A percentile compares a stretch with the other conserved stretches of the same genome.
These are phyloP conservation scores for Citrus glauca DNA, from an alignment of 345 rosid species.

Conservation along the genomic window DNA sequence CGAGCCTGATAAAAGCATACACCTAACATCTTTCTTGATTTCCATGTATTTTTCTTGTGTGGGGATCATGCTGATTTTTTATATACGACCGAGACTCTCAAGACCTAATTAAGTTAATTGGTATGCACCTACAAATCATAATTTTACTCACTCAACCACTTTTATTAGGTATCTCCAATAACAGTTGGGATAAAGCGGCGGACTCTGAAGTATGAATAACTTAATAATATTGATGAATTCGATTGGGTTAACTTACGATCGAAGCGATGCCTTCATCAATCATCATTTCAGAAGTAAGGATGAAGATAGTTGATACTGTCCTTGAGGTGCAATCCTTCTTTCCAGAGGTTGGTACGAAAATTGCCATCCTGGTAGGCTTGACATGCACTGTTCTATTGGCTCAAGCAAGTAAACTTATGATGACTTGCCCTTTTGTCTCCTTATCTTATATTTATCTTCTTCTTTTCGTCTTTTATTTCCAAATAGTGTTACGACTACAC, in stretches of 20 bases:
- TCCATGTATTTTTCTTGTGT: too few species aligned
- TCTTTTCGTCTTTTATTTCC: not conserved
- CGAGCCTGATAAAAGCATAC: too few species aligned
- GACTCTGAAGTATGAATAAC: not conserved
- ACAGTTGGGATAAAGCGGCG: not conserved
- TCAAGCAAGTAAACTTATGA: not conserved
- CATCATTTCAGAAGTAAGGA: conserved; percentile 9
- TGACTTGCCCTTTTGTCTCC: not conserved
- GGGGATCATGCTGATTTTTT: not conserved
- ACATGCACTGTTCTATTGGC: not conserved
- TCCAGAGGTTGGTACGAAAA: not conserved
- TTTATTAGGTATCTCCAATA: not conserved
- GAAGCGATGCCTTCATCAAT: conserved; percentile 23
- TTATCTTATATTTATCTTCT: not conserved
- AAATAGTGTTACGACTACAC: not conserved
- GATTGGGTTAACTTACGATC: conserved; percentile 14
- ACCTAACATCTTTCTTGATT: not conserved
- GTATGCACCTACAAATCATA: not conserved
- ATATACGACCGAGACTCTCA: not conserved
- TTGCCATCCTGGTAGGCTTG: not conserved
- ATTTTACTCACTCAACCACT: not conserved
- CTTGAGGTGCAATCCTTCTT: conserved; percentile 12
- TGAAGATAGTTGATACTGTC: conserved; percentile 14
- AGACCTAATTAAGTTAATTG: not conserved
- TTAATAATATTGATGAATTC: not conserved